These are phyloP conservation scores for Penicillium digitatum DNA, from an alignment of 2,329 filamentous ascomycete species.

Conservation along the genomic window DNA sequence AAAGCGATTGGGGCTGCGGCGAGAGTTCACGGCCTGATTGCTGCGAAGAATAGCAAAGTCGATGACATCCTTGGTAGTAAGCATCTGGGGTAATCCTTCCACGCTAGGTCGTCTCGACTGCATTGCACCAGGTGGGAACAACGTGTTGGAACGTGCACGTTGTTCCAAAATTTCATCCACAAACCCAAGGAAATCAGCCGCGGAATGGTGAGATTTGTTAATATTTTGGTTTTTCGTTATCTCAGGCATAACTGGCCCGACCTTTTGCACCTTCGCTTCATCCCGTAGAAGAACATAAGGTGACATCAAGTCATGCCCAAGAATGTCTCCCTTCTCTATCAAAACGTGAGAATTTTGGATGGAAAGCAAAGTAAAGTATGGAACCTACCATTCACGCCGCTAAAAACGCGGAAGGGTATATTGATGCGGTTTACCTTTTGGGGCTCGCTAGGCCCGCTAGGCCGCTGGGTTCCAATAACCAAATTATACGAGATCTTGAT, in stretches of 20 bases:
- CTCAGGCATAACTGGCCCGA: conserved; percentile 40
- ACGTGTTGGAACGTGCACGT: conserved; percentile 50
- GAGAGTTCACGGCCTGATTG: conserved; percentile 63
- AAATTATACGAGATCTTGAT: conserved; percentile 92
- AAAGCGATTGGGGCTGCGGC: conserved; percentile 84
- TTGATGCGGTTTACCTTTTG: conserved; percentile 84
- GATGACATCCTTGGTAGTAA: conserved; percentile 76
- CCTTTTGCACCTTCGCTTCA: conserved; percentile 63
- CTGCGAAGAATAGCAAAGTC: conserved; percentile 84
- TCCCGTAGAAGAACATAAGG: conserved; percentile 88
- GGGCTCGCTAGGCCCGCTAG: conserved; percentile 71
- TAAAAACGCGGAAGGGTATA: conserved; percentile 86
- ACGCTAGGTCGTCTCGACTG: conserved; percentile 57
- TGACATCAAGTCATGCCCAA: conserved; percentile 90
- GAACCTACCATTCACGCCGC: conserved; percentile 71
- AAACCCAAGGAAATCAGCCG: conserved; percentile 69
- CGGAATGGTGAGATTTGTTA: conserved; percentile 42
- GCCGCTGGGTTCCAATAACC: conserved; percentile 84
- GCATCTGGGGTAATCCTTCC: conserved; percentile 50
- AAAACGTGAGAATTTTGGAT: conserved; percentile 19
- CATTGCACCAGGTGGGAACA: conserved; percentile 66
- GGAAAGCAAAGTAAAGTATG: background rate
- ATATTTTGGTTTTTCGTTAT: conserved; percentile 40
- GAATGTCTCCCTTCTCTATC: conserved; percentile 68
- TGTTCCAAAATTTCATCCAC: conserved; percentile 69